These are phyloP conservation scores for Zymoseptoria crescenta DNA, from an alignment of 2,329 filamentous ascomycete species.

Conservation along the genomic window DNA sequence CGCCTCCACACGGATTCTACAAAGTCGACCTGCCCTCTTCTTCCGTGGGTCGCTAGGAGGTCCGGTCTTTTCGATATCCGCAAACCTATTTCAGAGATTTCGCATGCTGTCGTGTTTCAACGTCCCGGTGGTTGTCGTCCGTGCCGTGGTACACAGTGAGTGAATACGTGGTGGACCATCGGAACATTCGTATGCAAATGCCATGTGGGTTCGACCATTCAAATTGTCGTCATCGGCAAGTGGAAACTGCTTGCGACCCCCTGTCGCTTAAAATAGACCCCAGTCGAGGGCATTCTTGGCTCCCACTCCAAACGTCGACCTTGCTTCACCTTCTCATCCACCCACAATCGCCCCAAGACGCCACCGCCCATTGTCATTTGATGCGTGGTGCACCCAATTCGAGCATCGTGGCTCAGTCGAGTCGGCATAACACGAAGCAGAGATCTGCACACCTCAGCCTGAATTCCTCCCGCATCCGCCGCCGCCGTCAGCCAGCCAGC, in stretches of 20 bases:
- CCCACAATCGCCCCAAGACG: neutral
- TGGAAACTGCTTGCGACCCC: neutral
- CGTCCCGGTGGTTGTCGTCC: neutral
- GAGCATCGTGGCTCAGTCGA: neutral
- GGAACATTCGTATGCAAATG: neutral
- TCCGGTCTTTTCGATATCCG: neutral
- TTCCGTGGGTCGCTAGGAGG: neutral
- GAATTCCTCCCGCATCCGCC: neutral
- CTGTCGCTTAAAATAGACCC: neutral
- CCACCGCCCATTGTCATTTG: neutral
- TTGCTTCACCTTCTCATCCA: neutral
- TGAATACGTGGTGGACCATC: neutral
- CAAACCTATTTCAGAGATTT: neutral
- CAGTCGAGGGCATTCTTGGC: neutral
- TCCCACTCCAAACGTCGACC: neutral
- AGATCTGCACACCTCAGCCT: neutral
- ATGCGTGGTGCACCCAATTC: neutral
- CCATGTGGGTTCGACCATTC: neutral
- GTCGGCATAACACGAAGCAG: neutral
- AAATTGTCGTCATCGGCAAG: neutral
- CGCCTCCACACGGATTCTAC: neutral
- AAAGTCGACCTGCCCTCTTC: neutral
- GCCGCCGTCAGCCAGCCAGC: too few species aligned
- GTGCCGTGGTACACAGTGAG: neutral
- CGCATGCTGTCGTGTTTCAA: neutral